Conservation (phyloP, 177 flowering plant species). For the Vitis hybrid region DNA sequence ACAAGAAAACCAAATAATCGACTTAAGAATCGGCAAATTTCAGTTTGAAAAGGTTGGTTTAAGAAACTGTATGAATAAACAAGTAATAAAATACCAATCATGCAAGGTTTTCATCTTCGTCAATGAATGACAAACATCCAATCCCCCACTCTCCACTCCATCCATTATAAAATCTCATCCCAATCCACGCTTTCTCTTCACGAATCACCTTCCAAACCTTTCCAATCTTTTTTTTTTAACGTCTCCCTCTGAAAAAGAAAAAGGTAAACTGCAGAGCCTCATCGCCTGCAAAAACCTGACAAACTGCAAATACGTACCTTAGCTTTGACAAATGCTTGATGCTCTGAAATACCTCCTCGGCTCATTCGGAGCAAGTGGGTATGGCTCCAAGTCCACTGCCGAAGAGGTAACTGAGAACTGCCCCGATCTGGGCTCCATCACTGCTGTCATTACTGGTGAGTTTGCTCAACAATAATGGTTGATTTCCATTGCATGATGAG, state of each 20-base stretch:
- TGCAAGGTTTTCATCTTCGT: conserved; percentile 8
- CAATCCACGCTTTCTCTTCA: not conserved
- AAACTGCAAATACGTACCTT: not conserved
- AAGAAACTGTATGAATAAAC: too few species aligned
- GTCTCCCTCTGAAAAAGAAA: not conserved
- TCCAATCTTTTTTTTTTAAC: not conserved
- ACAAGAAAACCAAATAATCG: too few species aligned
- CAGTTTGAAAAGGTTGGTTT: too few species aligned
- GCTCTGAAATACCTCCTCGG: conserved; percentile 79
- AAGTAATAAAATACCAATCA: conserved; percentile 8
- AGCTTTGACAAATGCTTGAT: conserved; percentile 53
- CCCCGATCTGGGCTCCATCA: conserved; percentile 53
- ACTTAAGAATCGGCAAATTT: too few species aligned
- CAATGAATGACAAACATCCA: conserved; percentile 38
- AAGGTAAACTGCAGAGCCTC: not conserved
- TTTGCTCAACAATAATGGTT: not conserved
- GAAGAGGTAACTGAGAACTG: conserved; percentile 66
- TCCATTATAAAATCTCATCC: not conserved
- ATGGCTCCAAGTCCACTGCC: conserved; percentile 90
- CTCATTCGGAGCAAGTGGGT: conserved; percentile 74
- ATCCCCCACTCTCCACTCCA: conserved; percentile 21
- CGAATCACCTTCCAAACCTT: not conserved
- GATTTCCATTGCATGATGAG: not conserved
- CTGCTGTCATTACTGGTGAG: conserved; percentile 90
- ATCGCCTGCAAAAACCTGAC: conserved; percentile 3